Conservation (phyloP, 2,329 filamentous ascomycete genomes). For the Lachnellula occidentalis region DNA sequence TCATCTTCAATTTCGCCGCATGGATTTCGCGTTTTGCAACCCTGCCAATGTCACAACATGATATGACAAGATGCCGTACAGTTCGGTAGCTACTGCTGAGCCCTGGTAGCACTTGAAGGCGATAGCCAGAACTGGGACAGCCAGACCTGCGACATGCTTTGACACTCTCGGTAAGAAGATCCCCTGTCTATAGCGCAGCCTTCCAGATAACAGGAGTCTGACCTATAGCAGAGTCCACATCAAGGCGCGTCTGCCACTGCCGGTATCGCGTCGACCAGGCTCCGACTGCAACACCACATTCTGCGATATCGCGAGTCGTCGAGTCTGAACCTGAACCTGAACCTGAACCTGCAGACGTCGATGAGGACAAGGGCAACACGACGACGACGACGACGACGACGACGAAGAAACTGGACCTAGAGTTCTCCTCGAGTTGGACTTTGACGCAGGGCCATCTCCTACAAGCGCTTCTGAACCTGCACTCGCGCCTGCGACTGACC, state of each 20-base stretch:
- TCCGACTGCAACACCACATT: neutral
- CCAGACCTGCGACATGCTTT: conserved; percentile 11
- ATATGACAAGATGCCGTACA: neutral
- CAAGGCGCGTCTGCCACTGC: neutral
- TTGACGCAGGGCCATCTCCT: neutral
- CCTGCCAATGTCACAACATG: neutral
- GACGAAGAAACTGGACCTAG: neutral
- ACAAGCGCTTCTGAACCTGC: neutral
- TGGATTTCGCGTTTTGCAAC: neutral
- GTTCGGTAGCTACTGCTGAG: neutral
- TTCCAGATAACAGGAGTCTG: neutral
- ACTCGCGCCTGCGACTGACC: neutral
- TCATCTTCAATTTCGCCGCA: neutral
- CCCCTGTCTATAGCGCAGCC: neutral
- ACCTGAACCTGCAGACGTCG: neutral
- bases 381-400: too few relatives aligned
- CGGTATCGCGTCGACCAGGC: neutral
- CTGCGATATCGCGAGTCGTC: neutral
- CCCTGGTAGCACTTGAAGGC: conserved; percentile 9
- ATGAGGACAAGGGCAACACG: neutral
- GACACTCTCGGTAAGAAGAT: conserved; percentile 16
- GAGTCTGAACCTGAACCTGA: neutral
- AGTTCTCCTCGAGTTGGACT: neutral
- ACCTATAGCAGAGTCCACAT: conserved; percentile 5
- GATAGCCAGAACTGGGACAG: conserved; percentile 14